Base-by-base conservation (phyloP, 164 flowering plant species). In the Umbellularia californica region DNA sequence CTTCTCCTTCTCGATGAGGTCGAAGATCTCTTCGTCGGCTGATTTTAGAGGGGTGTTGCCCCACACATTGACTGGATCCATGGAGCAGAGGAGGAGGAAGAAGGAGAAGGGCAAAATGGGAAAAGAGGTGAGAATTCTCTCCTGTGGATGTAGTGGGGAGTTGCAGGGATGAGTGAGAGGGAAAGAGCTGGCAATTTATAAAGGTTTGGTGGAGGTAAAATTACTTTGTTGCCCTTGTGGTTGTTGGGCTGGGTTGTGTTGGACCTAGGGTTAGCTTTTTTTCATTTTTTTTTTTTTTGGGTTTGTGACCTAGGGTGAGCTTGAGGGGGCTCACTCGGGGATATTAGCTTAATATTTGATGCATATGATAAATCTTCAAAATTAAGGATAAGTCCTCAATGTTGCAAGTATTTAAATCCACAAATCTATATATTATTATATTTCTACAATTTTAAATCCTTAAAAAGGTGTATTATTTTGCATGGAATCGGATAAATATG, bases 1-100 rank as follows among this genome's bases (percentile, higher is more conserved):
- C 78, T 92, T 93, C 84, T 93, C 98, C 83, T 89, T 88, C 92
- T 95, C 98, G 76, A 93, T 93, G n/a, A 95, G 93, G 81, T 93
- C 98, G 87, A 73, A 80, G 86, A 95, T 91, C 71, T 95, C 99
- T 0, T 84, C 86, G 78, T 95, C 99, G 19, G 87, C 89, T 41
- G 79, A 33, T 4, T 75, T 30, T 5, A 95, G 89, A 35, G 97
- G 80, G 4, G 92, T 65, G 89, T 92, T 90, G 9, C 99, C 99
- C 99, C 99, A 95, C 0, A 1, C 80, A 17, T 74, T 71, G 0
- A 93, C 98, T 33, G 99, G 87, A 78, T 93, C 99, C 99, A 95
- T 95, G 69, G 58, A 5, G 28, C 14, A 13, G 22, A 66, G 68
- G 69, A 22, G 60, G 20, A 9, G 60, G 73, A 9, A 0, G 17